phyloP scores from a whole-genome alignment of 495 filamentous ascomycete genomes.

The Hypomontagnella monticulosa region DNA sequence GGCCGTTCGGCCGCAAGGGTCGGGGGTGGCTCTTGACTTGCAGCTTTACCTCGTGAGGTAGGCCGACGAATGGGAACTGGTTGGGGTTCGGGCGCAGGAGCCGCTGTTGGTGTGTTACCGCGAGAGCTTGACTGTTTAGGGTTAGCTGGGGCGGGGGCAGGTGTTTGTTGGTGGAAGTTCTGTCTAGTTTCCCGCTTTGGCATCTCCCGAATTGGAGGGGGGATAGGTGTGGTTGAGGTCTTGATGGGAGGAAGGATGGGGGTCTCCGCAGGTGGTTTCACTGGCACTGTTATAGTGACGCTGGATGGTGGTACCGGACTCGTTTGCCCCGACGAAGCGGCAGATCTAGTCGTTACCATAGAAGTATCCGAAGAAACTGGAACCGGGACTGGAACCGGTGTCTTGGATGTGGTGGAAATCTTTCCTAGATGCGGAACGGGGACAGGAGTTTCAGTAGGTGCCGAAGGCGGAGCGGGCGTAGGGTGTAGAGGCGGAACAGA shows the following conservation, averaged over 20 bases:
- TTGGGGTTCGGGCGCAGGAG: conserved; percentile 34
- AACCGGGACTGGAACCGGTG: conserved; percentile 52
- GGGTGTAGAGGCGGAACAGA: conserved; percentile 43
- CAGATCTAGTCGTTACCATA: conserved; percentile 43
- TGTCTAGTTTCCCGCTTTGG: conserved; percentile 46
- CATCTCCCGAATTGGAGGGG: conserved; percentile 59
- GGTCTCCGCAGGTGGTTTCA: conserved; percentile 45
- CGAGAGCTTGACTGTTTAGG: conserved; percentile 44
- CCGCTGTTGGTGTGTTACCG: conserved; percentile 28
- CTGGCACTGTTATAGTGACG: conserved; percentile 40
- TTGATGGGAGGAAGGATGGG: conserved; percentile 47
- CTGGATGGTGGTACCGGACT: conserved; percentile 40
- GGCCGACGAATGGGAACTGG: conserved; percentile 48
- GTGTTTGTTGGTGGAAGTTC: conserved; percentile 44
- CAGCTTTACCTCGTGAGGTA: conserved; percentile 58
- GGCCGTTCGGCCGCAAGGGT: conserved; percentile 60
- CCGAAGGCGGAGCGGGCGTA: conserved; percentile 1
- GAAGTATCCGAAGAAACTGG: conserved; percentile 44
- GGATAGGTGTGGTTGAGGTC: conserved; percentile 64
- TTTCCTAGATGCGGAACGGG: conserved; percentile 61
- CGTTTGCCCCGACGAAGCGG: conserved; percentile 41
- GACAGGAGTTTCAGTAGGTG: conserved; percentile 59
- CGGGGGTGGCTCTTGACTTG: conserved; percentile 59
- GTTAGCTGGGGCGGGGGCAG: conserved; percentile 44
- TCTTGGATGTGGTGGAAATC: conserved; percentile 56